Conservation (phyloP, 352 stramenopile species). For the Globisporangium iwayamae region DNA sequence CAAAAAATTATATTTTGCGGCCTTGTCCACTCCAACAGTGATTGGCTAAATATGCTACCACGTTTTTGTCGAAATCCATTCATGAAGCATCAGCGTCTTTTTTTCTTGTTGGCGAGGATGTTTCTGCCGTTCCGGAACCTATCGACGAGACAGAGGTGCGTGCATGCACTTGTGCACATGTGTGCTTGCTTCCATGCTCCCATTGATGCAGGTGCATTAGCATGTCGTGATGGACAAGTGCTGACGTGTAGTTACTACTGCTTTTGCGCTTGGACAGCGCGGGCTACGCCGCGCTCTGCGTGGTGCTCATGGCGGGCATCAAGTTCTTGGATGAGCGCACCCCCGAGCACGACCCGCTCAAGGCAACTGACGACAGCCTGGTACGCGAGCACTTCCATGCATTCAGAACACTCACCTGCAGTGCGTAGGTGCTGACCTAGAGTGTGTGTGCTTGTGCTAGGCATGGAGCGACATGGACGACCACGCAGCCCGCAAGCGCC, state of each 20-base stretch:
- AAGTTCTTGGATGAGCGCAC: constrained; percentile 70
- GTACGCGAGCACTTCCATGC: constrained; percentile 24
- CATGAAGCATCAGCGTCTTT: too few relatives aligned
- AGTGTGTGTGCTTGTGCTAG: constrained; percentile 18
- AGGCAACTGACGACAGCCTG: constrained; percentile 34
- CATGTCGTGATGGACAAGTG: neutral
- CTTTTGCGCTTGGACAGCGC: constrained; percentile 24
- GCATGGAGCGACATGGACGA: constrained; percentile 69
- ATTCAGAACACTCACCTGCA: neutral
- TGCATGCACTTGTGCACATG: neutral
- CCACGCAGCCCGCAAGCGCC: constrained; percentile 20
- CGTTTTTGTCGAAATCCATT: too few relatives aligned
- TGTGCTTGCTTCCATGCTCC: neutral
- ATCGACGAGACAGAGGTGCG: constrained; percentile 52
- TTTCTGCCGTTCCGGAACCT: constrained; percentile 66
- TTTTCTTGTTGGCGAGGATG: neutral
- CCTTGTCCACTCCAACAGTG: too few relatives aligned
- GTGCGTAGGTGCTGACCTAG: neutral
- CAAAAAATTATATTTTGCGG: too few relatives aligned
- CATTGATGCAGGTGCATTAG: neutral
- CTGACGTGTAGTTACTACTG: constrained; percentile 2
- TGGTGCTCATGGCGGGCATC: constrained; percentile 56
- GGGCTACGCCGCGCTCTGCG: constrained; percentile 58
- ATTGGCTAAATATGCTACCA: too few relatives aligned
- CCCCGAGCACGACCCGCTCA: constrained; percentile 34